Conservation (phyloP, 75 land plant genomes). For the Selaginella tamariscina region DNA sequence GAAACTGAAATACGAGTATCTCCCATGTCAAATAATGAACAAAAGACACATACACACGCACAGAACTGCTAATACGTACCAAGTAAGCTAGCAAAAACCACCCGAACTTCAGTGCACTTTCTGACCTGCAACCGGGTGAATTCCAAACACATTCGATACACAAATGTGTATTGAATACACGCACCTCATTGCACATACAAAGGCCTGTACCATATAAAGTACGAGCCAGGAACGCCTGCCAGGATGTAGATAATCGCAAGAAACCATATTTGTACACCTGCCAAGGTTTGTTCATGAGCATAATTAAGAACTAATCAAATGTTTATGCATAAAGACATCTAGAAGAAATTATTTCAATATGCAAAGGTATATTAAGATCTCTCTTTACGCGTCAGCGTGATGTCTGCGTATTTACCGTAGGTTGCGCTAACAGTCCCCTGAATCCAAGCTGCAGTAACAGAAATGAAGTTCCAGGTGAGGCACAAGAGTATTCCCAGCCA, state of each 20-base stretch:
- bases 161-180: neutral
- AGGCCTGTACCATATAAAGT: constrained; percentile 92
- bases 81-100: constrained; percentile 82
- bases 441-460: constrained; percentile 78
- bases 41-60: neutral
- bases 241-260: constrained; percentile 70
- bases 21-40: neutral
- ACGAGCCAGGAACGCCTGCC: constrained; percentile 74
- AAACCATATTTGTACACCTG: constrained; percentile 77
- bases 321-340: neutral
- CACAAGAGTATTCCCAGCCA: constrained; percentile 62
- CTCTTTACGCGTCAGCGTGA: no score
- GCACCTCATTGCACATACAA: constrained; percentile 94
- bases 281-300: constrained; percentile 5
- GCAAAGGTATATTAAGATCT: neutral
- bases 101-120: constrained; percentile 77
- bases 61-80: constrained; percentile 49
- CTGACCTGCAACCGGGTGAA: constrained; percentile 40
- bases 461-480: constrained; percentile 71
- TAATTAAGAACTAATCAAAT: no score
- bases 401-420: constrained; percentile 24
- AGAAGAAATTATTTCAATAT: neutral
- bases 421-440: constrained; percentile 15
- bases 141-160: neutral
- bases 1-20: no score